phyloP scores from a whole-genome alignment of 495 filamentous ascomycete genomes.

The Xeromyces bisporus region DNA sequence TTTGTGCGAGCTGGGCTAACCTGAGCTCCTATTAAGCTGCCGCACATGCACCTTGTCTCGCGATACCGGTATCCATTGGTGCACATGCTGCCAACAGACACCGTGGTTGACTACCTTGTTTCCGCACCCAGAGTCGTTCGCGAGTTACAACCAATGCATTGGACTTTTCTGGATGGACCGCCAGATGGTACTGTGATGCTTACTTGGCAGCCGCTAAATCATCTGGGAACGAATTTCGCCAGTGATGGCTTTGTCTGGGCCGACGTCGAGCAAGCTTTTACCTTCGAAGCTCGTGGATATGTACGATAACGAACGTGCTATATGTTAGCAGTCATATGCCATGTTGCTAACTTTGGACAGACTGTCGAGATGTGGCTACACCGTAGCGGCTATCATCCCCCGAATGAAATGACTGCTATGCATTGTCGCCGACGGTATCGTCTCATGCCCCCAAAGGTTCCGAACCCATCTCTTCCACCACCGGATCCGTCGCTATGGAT shows the following conservation, averaged over 20 bases:
- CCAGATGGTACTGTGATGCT: conserved; percentile 64
- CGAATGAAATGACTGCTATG: conserved; percentile 48
- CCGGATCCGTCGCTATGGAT: conserved; percentile 79
- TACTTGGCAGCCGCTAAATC: conserved; percentile 64
- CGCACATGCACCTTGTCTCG: conserved; percentile 75
- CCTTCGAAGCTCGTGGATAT: conserved; percentile 56
- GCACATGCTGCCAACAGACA: conserved; percentile 45
- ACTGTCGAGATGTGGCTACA: conserved; percentile 72
- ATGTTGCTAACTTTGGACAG: conserved; percentile 17
- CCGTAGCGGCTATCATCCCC: conserved; percentile 53
- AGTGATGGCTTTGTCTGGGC: conserved; percentile 90
- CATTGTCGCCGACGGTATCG: conserved; percentile 74
- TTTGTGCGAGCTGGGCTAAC: conserved; percentile 7
- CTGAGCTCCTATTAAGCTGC: conserved; percentile 37
- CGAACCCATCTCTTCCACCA: conserved; percentile 39
- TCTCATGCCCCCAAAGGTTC: conserved; percentile 45
- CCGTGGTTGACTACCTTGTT: conserved; percentile 60
- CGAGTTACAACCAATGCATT: conserved; percentile 62
- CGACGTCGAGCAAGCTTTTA: conserved; percentile 53
- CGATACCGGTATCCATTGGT: conserved; percentile 53
- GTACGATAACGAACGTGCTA: conserved; percentile 30
- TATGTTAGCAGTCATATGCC: neutral
- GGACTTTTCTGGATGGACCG: conserved; percentile 77
- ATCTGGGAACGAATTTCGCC: conserved; percentile 51
- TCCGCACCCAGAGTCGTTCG: conserved; percentile 66